phyloP scores from a whole-genome alignment of 208 protist species.

The Trypanosoma melophagium region DNA sequence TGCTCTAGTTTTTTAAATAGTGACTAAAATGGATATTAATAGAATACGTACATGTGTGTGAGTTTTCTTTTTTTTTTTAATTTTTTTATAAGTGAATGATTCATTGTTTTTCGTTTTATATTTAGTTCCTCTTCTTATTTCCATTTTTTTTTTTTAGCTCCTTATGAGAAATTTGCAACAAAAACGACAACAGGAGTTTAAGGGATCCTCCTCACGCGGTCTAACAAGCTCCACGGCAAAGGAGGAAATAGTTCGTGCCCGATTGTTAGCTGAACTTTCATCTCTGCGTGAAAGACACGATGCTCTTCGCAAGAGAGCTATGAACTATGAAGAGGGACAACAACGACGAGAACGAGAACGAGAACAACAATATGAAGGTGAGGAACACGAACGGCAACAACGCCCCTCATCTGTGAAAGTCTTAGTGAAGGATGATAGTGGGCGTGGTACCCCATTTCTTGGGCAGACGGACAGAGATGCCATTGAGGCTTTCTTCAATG shows the following conservation, averaged over 20 bases:
- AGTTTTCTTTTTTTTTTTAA: not conserved
- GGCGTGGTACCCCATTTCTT: slow-evolving; percentile 17
- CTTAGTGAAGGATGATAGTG: too few species aligned
- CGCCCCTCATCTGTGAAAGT: too few species aligned
- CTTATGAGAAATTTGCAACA: not conserved
- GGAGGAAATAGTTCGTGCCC: slow-evolving; percentile 36
- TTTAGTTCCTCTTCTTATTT: not conserved
- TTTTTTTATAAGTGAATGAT: not conserved
- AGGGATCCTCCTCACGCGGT: not conserved
- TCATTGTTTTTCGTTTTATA: not conserved
- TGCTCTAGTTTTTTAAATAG: too few species aligned
- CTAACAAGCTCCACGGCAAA: not conserved
- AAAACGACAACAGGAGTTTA: not conserved
- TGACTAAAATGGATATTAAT: too few species aligned
- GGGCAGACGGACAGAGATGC: slow-evolving; percentile 80
- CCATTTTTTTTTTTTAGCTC: not conserved
- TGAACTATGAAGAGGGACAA: not conserved
- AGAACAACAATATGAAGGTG: too few species aligned
- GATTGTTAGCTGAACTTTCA: slow-evolving; percentile 43
- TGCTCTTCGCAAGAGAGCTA: slow-evolving; percentile 13
- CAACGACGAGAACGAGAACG: too few species aligned
- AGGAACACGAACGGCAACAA: too few species aligned
- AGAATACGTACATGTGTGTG: too few species aligned
- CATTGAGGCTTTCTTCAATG: slow-evolving; percentile 87
- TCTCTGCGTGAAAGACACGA: slow-evolving; percentile 39